Percentiles rank a stretch among this genome's conserved stretches.
These are phyloP conservation scores for Rubia tinctorum DNA, from an alignment of 305 asterid species.

Conservation along the genomic window DNA sequence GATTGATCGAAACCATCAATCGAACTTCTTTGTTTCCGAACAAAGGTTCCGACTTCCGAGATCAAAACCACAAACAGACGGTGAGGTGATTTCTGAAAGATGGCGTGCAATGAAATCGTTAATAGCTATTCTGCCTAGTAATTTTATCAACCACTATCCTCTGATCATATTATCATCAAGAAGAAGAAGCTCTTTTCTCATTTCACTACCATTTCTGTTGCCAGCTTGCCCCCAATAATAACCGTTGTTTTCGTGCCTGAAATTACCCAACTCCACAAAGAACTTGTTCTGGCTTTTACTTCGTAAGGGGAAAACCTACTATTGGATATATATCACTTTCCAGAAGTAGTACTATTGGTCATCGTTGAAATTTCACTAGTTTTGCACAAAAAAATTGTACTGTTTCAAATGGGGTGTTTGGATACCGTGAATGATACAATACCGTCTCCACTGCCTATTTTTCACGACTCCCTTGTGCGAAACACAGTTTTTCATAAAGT, in stretches of 20 bases:
- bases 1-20: too few relatives aligned
- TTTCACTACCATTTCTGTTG: neutral
- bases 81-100: too few relatives aligned
- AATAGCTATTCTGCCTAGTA: too few relatives aligned
- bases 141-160: too few relatives aligned
- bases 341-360: neutral
- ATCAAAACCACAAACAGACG: too few relatives aligned
- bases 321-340: neutral
- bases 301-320: constrained; percentile 1
- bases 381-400: neutral
- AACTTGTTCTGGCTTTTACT: neutral
- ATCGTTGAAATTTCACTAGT: neutral
- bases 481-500: too few relatives aligned
- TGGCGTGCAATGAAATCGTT: too few relatives aligned
- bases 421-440: neutral
- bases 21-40: too few relatives aligned
- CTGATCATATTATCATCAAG: neutral
- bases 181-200: neutral
- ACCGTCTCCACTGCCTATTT: neutral
- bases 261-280: neutral
- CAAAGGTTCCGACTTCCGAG: too few relatives aligned
- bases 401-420: neutral
- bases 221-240: neutral
- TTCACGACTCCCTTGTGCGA: too few relatives aligned
- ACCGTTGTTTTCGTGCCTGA: neutral